Evolutionary conservation across 2,329 filamentous ascomycete species (phyloP), one percentile per base, ranked within the genome.

Genomic region (Hawksworthiomyces lignivorus): DNA sequence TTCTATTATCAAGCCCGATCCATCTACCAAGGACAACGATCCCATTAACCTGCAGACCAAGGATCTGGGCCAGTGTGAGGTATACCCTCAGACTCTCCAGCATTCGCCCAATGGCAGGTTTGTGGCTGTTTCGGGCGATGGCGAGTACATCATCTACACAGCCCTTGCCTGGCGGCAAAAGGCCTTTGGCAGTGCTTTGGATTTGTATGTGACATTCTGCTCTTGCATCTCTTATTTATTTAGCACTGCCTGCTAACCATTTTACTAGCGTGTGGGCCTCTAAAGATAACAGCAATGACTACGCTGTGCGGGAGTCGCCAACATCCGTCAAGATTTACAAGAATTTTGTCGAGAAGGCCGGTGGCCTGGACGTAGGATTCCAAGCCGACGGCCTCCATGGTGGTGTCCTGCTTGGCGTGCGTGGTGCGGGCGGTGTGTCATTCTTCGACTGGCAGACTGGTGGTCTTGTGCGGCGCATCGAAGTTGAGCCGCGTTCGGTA

Each of bases 61-160:
- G 67, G 92, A 98, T 50, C 78, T 98, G 34, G 92, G 92, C 27
- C 92, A 85, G 27, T 97, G 90, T 59, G 92, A 98, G 67, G 83
- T 98, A 32, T 98, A 96, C 63, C 92, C 92, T 1, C 89, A 96
- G 59, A 94, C 88, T 0, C 75, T 98, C 39, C 77, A 87, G 27
- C 92, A 98, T 67, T 96, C 89, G n/a, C 87, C 92, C 27, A 98
- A 98, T 51, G 82, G 83, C 44, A 74, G 83, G 39, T 89, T 89
- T 51, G 84, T 89, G 15, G 84, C 84, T 3, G 82, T 89, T 3
- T 97, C 90, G 52, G 92, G 92, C 51, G 92, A 98, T 60, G 92
- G 92, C 48, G 92, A 98, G 64, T 98, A 96, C 67, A 97, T 97
- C 61, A 95, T 97, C 56, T 97, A 97, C 69, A 97, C 92, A 21